Evolutionary conservation across 2,329 filamentous ascomycete genomes (phyloP), one percentile per base, ranked within the genome.

Genomic region (Incumbomyces delicatus): DNA sequence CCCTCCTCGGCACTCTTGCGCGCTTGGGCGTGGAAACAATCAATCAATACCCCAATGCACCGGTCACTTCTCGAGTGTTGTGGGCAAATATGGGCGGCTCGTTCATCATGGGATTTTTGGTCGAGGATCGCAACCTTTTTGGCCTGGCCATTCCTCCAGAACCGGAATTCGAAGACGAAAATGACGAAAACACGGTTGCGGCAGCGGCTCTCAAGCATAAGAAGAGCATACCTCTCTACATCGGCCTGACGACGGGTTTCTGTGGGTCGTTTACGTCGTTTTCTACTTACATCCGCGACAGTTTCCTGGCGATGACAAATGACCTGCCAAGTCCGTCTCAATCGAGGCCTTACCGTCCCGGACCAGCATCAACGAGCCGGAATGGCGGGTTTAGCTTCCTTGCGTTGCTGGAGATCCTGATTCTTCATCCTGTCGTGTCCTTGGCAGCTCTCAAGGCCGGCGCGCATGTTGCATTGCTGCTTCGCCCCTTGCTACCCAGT

Each of bases 191-290:
- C 1, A 75, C 74, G 55, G 75, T 79, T 58, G 66, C 68, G 5
- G 45, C 52, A 45, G 38, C 45, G 16, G 22, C 30, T 10, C 34
- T 45, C 12, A 45, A 45, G 16, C 17, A 20, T 16, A 94, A 94
- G 63, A 92, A 90, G 69, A 84, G 83, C 0, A 81, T 90, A 13
- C 87, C 88, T 0, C 70, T 92, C 1, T 94, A 90, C 61, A 81
- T 92, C 49, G 87, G 84, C 41, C 76, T 94, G 11, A 76, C 85
- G 0, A 92, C 83, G 0, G 89, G 83, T n/a, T 88, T 89, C 63
- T 92, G 86, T 59, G 85, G 88, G 47, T 87, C 83, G 50, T 85
- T 92, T 58, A 95, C 87, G 0, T 87, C 82, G 6, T 94, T 94
- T 63, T 92, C 87, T 0, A 78, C 81, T 18, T 90, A 90, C 61